Base-by-base conservation (phyloP, 306 rosid genomes). In the Cicer bijugum region DNA sequence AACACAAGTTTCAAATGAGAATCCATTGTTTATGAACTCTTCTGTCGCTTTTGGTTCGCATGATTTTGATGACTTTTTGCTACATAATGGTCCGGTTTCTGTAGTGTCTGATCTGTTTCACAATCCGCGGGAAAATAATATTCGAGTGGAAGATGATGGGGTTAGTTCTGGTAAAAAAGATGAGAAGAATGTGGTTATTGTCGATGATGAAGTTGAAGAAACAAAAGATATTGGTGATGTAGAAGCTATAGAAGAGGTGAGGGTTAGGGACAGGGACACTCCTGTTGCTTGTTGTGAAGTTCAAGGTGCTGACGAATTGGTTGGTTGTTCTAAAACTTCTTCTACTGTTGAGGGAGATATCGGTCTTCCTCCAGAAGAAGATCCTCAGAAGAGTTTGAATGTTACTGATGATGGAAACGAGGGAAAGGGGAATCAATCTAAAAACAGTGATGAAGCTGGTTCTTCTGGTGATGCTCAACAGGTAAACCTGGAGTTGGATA, bases 21-120 rank as follows among this genome's bases (percentile, higher is more conserved):
- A 87, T 75, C 87, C 97, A 0, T 81, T 94, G 82, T 85, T 82
- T 61, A 87, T 91, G 53, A 88, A 91, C 79, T 72, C 97, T 51
- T 84, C 97, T 17, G 93, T 89, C 40, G 99, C 96, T 1, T 91
- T 86, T 85, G 99, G 97, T 74, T 84, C 89, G 0, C 81, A 82
- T 10, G 96, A 94, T 76, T 85, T 96, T 87, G 90, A 88, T 81
- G 97, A 88, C 85, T 94, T 87, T 67, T 74, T 66, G 82, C 81
- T 69, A 8, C 76, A 78, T 39, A 78, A 28, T 0, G 73, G 81
- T 6, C 45, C 19, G 5, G 59, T 6, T 84, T 75, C 81, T 50
- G 78, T 43, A 7, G 58, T 50, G 43, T 33, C 63, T 79, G 84
- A 79, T 42, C 57, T 53, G 9, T 81, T 84, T 52, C 65, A 40